phyloP scores from a whole-genome alignment of 257 asterid genomes.

The Salvia hispanica region DNA sequence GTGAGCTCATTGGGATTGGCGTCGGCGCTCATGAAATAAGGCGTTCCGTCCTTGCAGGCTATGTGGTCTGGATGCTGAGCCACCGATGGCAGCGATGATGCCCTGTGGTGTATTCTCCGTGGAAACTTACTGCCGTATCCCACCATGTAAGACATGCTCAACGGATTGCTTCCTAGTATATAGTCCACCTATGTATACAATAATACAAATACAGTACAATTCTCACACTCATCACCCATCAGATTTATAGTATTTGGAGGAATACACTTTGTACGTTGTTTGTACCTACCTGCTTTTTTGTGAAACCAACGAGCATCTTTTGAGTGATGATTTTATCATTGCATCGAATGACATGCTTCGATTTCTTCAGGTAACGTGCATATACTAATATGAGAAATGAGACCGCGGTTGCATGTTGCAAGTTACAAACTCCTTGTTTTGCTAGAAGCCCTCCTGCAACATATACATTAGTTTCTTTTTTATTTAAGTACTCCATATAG shows the following conservation, averaged over 20 bases:
- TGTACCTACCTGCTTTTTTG: slow-evolving; percentile 35
- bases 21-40: slow-evolving; percentile 31
- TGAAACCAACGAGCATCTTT: slow-evolving; percentile 33
- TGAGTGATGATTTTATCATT: slow-evolving; percentile 24
- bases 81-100: slow-evolving; percentile 47
- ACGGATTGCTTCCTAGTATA: slow-evolving; percentile 51
- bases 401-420: slow-evolving; percentile 38
- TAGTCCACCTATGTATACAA: slow-evolving; percentile 42
- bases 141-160: slow-evolving; percentile 50
- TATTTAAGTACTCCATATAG: no score
- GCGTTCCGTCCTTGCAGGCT: slow-evolving; percentile 45
- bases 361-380: slow-evolving; percentile 34
- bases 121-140: slow-evolving; percentile 51
- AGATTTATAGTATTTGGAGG: no score
- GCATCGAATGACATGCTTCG: slow-evolving; percentile 34
- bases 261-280: no score
- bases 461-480: no score
- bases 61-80: slow-evolving; percentile 33
- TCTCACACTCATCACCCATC: not conserved
- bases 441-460: slow-evolving; percentile 32
- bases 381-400: slow-evolving; percentile 48
- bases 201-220: no score
- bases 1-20: slow-evolving; percentile 46
- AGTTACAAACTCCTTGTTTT: slow-evolving; percentile 37
- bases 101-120: slow-evolving; percentile 52